These are phyloP conservation scores for Coemansia sp. DNA, from an alignment of 192 early-diverging fungal species.

Conservation along the genomic window DNA sequence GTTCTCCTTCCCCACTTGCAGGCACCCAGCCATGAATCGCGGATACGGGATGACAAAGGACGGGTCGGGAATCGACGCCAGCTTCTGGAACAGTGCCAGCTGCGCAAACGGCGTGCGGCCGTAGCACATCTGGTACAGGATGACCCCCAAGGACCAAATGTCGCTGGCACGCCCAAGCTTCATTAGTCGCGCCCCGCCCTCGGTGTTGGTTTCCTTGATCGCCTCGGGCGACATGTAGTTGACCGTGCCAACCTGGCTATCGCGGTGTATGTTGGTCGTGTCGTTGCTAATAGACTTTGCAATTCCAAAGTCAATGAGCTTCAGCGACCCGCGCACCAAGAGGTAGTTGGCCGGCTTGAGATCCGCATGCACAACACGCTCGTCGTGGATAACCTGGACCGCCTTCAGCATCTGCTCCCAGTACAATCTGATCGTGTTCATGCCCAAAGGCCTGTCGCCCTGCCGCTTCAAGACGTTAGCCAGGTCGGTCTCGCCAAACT, in stretches of 20 bases:
- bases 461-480: conserved; percentile 60
- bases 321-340: conserved; percentile 77
- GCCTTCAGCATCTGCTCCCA: conserved; percentile 94
- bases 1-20: conserved; percentile 27
- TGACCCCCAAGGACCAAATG: conserved; percentile 92
- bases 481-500: conserved; percentile 89
- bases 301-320: conserved; percentile 98
- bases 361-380: conserved; percentile 89
- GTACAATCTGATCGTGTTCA: conserved; percentile 76
- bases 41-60: conserved; percentile 67
- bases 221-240: conserved; percentile 98
- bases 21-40: conserved; percentile 38
- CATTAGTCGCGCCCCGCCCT: conserved; percentile 36
- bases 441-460: conserved; percentile 56
- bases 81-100: conserved; percentile 63
- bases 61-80: conserved; percentile 71
- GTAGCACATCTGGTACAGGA: conserved; percentile 90
- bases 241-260: conserved; percentile 83
- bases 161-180: conserved; percentile 80
- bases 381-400: conserved; percentile 81
- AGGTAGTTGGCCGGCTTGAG: conserved; percentile 97
- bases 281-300: conserved; percentile 91
- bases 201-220: conserved; percentile 55
- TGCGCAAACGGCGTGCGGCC: conserved; percentile 79
- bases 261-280: conserved; percentile 90